Evolutionary conservation across 2,329 filamentous ascomycete species (phyloP).

Genomic region (Colletotrichum sp.): DNA sequence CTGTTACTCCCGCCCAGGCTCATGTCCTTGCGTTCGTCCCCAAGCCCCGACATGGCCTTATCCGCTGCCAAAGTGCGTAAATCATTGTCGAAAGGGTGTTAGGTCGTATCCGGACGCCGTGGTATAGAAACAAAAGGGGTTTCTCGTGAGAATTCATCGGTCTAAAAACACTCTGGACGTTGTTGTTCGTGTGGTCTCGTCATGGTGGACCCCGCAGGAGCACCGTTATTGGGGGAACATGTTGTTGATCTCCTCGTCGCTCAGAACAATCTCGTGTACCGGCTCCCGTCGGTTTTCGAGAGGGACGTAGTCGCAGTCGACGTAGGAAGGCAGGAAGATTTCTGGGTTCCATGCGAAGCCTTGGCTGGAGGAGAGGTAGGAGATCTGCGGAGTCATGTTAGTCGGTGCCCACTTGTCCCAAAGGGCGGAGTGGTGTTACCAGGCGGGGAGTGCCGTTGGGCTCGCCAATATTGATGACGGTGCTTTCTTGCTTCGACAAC

Average conservation of each 20-base stretch:
- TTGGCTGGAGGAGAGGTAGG: constrained; percentile 79
- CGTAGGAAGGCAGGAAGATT: constrained; percentile 81
- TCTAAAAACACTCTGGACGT: constrained; percentile 29
- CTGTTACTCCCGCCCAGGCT: constrained; percentile 6
- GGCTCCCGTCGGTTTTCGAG: constrained; percentile 79
- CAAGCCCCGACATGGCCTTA: neutral
- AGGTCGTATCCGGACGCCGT: constrained; percentile 20
- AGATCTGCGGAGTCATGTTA: constrained; percentile 60
- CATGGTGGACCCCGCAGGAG: neutral
- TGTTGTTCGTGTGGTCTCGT: neutral
- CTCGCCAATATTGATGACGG: constrained; percentile 80
- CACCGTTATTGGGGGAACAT: constrained; percentile 66
- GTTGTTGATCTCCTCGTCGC: constrained; percentile 74
- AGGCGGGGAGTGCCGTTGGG: constrained; percentile 75
- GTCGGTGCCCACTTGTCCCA: neutral
- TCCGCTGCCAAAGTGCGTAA: constrained; percentile 2
- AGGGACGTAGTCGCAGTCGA: constrained; percentile 76
- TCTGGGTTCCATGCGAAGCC: constrained; percentile 87
- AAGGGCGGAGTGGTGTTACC: constrained; percentile 50
- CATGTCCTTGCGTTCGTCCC: neutral
- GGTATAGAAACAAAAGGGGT: constrained; percentile 10
- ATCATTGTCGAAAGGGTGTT: constrained; percentile 4
- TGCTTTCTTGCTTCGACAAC: constrained; percentile 76
- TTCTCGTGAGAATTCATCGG: constrained; percentile 24
- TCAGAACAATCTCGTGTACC: constrained; percentile 78